Conservation (phyloP, 1,139 yeast species). For the Geotrichum citri-aurantii region DNA sequence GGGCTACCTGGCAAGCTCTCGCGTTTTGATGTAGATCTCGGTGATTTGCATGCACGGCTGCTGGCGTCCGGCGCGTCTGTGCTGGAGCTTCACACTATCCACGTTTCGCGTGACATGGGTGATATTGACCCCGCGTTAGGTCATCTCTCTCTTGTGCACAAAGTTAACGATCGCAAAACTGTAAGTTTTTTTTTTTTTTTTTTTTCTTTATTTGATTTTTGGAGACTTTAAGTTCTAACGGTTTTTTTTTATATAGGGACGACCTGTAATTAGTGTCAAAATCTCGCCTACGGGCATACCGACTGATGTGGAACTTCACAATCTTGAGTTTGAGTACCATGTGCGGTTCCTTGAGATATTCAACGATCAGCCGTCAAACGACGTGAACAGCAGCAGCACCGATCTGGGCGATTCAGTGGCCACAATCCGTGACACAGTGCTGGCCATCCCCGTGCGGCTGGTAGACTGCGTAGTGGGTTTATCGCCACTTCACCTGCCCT, state of each 20-base stretch:
- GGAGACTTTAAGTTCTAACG: not conserved
- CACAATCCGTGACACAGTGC: conserved; percentile 13
- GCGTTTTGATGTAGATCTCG: conserved; percentile 28
- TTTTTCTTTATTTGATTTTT: not conserved
- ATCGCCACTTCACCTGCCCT: conserved; percentile 39
- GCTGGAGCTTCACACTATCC: conserved; percentile 8
- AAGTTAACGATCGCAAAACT: conserved; percentile 24
- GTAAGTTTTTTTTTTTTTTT: conserved; percentile 19
- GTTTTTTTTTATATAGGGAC: not conserved
- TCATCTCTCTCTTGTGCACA: conserved; percentile 24
- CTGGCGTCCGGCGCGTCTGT: conserved; percentile 3
- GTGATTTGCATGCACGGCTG: conserved; percentile 24
- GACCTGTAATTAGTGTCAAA: conserved; percentile 4
- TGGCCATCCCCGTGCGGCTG: conserved; percentile 23
- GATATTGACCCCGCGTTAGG: conserved; percentile 18
- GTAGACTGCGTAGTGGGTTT: conserved; percentile 30
- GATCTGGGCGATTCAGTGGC: conserved; percentile 15
- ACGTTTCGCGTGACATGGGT: conserved; percentile 17
- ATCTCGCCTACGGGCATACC: conserved; percentile 18
- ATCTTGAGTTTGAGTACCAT: conserved; percentile 29
- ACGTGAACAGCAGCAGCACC: not conserved
- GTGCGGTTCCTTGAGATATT: conserved; percentile 27
- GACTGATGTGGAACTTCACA: conserved; percentile 23
- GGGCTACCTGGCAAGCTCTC: conserved; percentile 21
- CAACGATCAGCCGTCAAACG: conserved; percentile 15